Evolutionary conservation across 352 stramenopile species (phyloP).

Genomic region (Phytophthora citricola): DNA sequence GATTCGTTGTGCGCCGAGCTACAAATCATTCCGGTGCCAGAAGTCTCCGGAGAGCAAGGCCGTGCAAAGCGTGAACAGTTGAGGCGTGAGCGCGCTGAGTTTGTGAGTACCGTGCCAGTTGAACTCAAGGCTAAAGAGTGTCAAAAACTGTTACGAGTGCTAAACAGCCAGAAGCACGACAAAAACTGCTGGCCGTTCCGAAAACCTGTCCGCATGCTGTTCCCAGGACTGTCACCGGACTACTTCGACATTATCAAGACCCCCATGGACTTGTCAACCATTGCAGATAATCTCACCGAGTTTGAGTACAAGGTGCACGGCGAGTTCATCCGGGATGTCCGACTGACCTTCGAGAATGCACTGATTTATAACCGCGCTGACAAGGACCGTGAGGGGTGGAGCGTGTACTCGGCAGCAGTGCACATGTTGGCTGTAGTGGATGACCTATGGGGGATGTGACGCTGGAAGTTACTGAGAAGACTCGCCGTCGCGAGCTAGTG

Average conservation of each 20-base stretch:
- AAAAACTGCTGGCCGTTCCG: constrained; percentile 90
- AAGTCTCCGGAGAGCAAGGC: constrained; percentile 32
- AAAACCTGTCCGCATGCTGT: constrained; percentile 77
- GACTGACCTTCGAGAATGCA: constrained; percentile 87
- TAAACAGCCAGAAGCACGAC: constrained; percentile 90
- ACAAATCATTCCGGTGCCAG: constrained; percentile 35
- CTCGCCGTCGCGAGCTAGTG: constrained; percentile 71
- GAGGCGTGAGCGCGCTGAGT: constrained; percentile 55
- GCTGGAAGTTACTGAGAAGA: constrained; percentile 75
- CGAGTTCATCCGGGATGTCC: constrained; percentile 84
- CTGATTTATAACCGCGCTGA: constrained; percentile 83
- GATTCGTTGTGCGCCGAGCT: constrained; percentile 82
- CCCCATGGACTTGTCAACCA: constrained; percentile 83
- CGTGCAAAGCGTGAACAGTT: constrained; percentile 51
- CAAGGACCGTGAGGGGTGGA: constrained; percentile 85
- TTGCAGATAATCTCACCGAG: constrained; percentile 66
- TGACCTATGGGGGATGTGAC: constrained; percentile 83
- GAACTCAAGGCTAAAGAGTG: constrained; percentile 87
- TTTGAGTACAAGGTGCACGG: constrained; percentile 84
- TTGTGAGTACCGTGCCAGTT: constrained; percentile 62
- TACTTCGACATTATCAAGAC: constrained; percentile 88
- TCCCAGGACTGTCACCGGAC: constrained; percentile 70
- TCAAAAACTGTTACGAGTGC: constrained; percentile 73
- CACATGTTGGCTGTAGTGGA: constrained; percentile 79
- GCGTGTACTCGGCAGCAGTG: constrained; percentile 75